These are phyloP conservation scores for Gonium pectorale DNA, from an alignment of 139 green algal genomes.

Conservation along the genomic window DNA sequence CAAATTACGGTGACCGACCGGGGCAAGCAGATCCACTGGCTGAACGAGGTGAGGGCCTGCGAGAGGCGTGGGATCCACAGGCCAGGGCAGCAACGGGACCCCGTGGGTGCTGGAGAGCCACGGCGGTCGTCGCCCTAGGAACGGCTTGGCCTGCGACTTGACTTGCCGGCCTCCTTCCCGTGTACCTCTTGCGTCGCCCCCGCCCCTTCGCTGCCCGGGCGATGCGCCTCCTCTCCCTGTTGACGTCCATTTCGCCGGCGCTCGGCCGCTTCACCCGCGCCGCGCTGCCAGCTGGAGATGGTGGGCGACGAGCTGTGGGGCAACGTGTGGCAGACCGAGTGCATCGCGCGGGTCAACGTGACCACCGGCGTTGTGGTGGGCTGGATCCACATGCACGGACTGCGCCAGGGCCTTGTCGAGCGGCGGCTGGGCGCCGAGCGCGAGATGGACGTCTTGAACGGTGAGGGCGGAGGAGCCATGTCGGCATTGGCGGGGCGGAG, in stretches of 20 bases:
- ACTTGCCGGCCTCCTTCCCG: too few relatives aligned
- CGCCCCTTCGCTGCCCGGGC: too few relatives aligned
- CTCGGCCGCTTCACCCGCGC: too few relatives aligned
- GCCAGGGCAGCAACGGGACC: too few relatives aligned
- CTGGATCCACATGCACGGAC: constrained; percentile 77
- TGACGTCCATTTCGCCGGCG: too few relatives aligned
- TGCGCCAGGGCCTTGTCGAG: constrained; percentile 40
- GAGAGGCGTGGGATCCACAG: not conserved
- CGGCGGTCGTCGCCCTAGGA: too few relatives aligned
- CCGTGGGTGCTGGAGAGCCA: too few relatives aligned
- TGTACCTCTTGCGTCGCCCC: too few relatives aligned
- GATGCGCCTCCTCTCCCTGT: too few relatives aligned
- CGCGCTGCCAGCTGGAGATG: constrained; percentile 78
- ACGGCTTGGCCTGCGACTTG: too few relatives aligned
- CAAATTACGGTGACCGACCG: constrained; percentile 57
- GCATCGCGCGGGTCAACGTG: constrained; percentile 85
- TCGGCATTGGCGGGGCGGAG: not conserved
- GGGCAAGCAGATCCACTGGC: constrained; percentile 45
- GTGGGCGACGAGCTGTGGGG: constrained; percentile 84
- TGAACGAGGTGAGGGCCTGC: constrained; percentile 75
- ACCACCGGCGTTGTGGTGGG: constrained; percentile 53
- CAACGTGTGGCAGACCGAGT: constrained; percentile 91
- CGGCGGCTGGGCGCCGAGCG: not conserved
- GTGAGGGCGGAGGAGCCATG: constrained; percentile 40
- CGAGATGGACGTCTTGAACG: constrained; percentile 88